A percentile compares a stretch with the other conserved stretches of the same genome.
These are phyloP conservation scores for Thermomyces lanuginosus DNA, from an alignment of 2,329 filamentous ascomycete genomes.

Conservation along the genomic window DNA sequence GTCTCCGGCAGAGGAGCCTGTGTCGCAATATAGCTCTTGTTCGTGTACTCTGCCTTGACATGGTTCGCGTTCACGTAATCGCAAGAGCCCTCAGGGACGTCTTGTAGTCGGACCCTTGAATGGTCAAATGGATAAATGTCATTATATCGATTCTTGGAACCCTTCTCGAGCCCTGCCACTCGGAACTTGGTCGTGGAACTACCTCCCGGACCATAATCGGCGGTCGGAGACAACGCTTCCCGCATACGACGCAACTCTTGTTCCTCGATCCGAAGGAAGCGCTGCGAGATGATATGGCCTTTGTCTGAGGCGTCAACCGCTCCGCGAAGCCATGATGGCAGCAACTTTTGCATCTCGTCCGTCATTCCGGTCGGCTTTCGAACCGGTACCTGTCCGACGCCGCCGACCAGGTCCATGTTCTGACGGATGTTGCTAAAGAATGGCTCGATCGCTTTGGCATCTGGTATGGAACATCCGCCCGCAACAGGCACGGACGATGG, in stretches of 20 bases:
- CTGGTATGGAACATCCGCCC: conserved; percentile 71
- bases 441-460: conserved; percentile 54
- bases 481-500: conserved; percentile 58
- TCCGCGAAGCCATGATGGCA: conserved; percentile 63
- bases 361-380: conserved; percentile 41
- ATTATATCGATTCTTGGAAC: conserved; percentile 91
- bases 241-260: conserved; percentile 87
- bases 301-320: conserved; percentile 52
- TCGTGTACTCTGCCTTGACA: conserved; percentile 59
- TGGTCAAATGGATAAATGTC: conserved; percentile 96
- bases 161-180: conserved; percentile 86
- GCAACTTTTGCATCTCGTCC: conserved; percentile 29
- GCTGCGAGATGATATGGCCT: conserved; percentile 65
- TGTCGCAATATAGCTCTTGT: conserved; percentile 89
- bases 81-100: conserved; percentile 50
- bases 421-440: conserved; percentile 96
- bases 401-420: conserved; percentile 86
- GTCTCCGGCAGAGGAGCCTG: conserved; percentile 87
- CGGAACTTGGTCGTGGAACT: conserved; percentile 39
- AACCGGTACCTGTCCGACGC: conserved; percentile 63
- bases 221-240: conserved; percentile 50
- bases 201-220: conserved; percentile 38
- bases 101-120: conserved; percentile 63
- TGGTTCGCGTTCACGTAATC: conserved; percentile 96
- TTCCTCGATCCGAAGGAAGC: conserved; percentile 69